Base-by-base conservation (phyloP, 495 filamentous ascomycete species). In the Rostrohypoxylon terebratum region DNA sequence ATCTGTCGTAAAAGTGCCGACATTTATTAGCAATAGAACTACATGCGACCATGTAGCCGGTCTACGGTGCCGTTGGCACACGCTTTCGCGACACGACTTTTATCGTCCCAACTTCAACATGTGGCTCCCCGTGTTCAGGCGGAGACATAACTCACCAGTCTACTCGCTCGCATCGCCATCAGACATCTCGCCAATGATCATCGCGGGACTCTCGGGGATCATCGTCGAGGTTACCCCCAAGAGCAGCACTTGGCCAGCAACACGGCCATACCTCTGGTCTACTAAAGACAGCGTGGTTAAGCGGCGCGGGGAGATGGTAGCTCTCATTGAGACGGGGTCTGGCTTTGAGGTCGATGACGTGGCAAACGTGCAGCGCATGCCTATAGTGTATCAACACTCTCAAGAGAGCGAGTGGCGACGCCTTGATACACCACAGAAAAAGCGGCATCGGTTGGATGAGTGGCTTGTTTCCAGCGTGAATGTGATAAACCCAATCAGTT, bases 31-130 rank as follows among this genome's bases (percentile, higher is more conserved):
- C 28, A 20, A 73, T 5, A 40, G 65, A 11, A 33, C 34, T 7
- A 20, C 20, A 2, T 86, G 83, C 55, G 66, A 83, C 16, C 63
- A 79, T 34, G 13, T 74, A 0, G 18, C 16, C 0, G 77, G 77
- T 8, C 66, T 36, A 2, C 50, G 44, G 6, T 86, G 84, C 48
- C 75, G 69, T n/a, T 85, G 82, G 80, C 84, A 86, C 59, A 63
- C 69, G 0, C 71, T 83, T 10, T 83, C 83, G 1, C 66, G 71
- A 20, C 64, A 73, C 50, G 73, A 80, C 40, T 82, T 81, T 72
- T 84, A 81, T 59, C 76, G 82, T 0, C 84, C 84, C 4, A 83
- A 85, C 40, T 75, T 72, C 58, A 82, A 75, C 58, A 77, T 80
- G 34, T 82, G 80, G 71, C 75, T 83, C 4, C 63, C 76, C 1